A percentile compares a stretch with the other conserved stretches of the same genome.
phyloP scores from a whole-genome alignment of 1,139 yeast species.

The Torulaspora pretoriensis region DNA sequence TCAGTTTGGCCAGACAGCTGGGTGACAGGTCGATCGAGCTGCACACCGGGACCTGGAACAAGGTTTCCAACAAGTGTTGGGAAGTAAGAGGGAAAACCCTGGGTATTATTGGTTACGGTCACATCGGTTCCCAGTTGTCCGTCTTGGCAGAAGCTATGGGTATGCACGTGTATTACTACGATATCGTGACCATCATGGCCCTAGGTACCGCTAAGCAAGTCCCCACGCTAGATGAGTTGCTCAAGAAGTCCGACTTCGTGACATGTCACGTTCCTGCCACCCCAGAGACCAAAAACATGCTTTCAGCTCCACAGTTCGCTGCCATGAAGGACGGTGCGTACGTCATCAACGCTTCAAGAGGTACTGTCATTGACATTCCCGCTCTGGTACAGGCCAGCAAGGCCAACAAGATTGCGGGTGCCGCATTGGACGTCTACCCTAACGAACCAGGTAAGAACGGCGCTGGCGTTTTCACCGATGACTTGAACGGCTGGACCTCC shows the following conservation, averaged over 20 bases:
- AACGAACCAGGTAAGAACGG: conserved; percentile 98
- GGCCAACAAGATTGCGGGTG: conserved; percentile 93
- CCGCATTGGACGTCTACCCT: conserved; percentile 95
- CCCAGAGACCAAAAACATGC: conserved; percentile 84
- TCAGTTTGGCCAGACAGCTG: conserved; percentile 89
- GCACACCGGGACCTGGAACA: conserved; percentile 98
- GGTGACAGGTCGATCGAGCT: conserved; percentile 96
- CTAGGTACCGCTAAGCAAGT: conserved; percentile 97
- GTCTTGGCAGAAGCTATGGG: conserved; percentile 98
- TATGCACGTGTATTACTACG: conserved; percentile 93
- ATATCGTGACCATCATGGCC: conserved; percentile 88
- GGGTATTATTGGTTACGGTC: conserved; percentile 97
- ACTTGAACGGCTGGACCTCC: conserved; percentile 76
- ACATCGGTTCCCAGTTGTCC: conserved; percentile 94
- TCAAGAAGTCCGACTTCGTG: conserved; percentile 79
- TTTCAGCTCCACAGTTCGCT: conserved; percentile 85
- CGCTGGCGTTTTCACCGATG: conserved; percentile 65
- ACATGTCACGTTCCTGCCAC: conserved; percentile 94
- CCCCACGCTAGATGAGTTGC: conserved; percentile 73
- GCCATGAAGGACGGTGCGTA: conserved; percentile 97
- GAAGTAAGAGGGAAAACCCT: conserved; percentile 98
- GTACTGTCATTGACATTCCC: conserved; percentile 94
- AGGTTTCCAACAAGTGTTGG: conserved; percentile 94
- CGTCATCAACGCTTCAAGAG: conserved; percentile 93
- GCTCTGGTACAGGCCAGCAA: conserved; percentile 89